A percentile compares a stretch with the other conserved stretches of the same genome.
These are phyloP conservation scores for Syncephalastrum sp. DNA, from an alignment of 371 early-diverging fungal genomes.

Conservation along the genomic window DNA sequence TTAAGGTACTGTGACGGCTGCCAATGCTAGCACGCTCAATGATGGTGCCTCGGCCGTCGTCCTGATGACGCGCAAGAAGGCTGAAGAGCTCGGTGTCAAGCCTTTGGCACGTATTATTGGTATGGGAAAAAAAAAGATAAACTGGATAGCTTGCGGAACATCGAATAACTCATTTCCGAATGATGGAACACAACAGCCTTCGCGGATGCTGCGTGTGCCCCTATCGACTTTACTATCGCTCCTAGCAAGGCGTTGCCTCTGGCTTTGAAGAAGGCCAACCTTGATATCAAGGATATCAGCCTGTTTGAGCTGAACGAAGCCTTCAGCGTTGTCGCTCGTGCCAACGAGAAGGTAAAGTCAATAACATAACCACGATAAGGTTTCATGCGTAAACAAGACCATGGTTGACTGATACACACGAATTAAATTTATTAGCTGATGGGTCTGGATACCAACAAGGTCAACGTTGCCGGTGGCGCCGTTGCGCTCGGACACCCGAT, in stretches of 20 bases:
- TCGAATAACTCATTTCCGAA: background rate
- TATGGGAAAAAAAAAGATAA: constrained; percentile 11
- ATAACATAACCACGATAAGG: background rate
- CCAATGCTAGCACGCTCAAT: constrained; percentile 91
- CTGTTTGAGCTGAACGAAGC: constrained; percentile 95
- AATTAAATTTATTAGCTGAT: constrained; percentile 51
- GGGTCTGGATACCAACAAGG: constrained; percentile 68
- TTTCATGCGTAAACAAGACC: background rate
- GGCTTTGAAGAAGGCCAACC: constrained; percentile 77
- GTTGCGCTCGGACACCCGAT: constrained; percentile 94
- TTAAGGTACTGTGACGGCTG: constrained; percentile 90
- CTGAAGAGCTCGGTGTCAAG: constrained; percentile 72
- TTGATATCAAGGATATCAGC: constrained; percentile 72
- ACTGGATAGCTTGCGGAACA: background rate
- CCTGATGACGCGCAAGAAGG: constrained; percentile 79
- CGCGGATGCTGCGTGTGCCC: constrained; percentile 83
- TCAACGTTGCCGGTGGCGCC: constrained; percentile 90
- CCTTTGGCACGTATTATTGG: constrained; percentile 79
- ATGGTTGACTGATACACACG: background rate
- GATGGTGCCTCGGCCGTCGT: constrained; percentile 97
- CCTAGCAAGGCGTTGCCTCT: constrained; percentile 92
- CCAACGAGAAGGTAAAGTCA: constrained; percentile 60
- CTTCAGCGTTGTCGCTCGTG: constrained; percentile 89
- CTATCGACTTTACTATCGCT: constrained; percentile 92
- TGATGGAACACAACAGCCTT: constrained; percentile 32